A percentile compares a stretch with the other conserved stretches of the same genome.
These are phyloP conservation scores for Kwoniella newhampshirensis DNA, from an alignment of 768 basidiomycete genomes.

Conservation along the genomic window DNA sequence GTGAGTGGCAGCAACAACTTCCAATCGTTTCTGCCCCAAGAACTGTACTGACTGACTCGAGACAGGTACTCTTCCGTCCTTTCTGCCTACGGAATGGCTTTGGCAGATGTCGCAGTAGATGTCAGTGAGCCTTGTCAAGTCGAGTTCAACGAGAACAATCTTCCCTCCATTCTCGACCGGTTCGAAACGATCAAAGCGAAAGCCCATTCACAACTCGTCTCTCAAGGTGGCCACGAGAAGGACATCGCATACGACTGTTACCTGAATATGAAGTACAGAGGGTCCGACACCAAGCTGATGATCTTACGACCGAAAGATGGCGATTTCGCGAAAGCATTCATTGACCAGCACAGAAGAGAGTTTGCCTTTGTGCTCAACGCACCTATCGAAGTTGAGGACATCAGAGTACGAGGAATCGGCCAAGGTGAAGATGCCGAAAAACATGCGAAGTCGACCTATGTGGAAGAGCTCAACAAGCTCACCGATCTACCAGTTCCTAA, in stretches of 20 bases:
- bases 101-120: conserved; percentile 54
- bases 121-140: conserved; percentile 27
- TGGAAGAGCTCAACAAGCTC: conserved; percentile 11
- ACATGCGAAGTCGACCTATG: conserved; percentile 11
- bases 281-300: conserved; percentile 80
- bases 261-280: conserved; percentile 37
- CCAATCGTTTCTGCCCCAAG: too few relatives aligned
- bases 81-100: conserved; percentile 43
- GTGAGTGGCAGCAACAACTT: background rate
- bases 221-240: conserved; percentile 29
- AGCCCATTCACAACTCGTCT: conserved; percentile 12
- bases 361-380: conserved; percentile 57
- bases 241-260: conserved; percentile 26
- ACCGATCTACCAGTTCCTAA: background rate
- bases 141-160: conserved; percentile 3
- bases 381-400: conserved; percentile 34
- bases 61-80: conserved; percentile 36
- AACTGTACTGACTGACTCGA: too few relatives aligned
- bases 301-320: conserved; percentile 60
- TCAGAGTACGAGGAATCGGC: conserved; percentile 25
- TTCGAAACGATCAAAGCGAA: background rate
- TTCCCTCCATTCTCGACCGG: background rate
- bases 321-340: conserved; percentile 76
- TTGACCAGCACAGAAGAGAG: conserved; percentile 38
- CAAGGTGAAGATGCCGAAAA: conserved; percentile 11